Evolutionary conservation across 2,329 filamentous ascomycete genomes (phyloP), one percentile per base, ranked within the genome.

Genomic region (Trichoderma guizhouense): DNA sequence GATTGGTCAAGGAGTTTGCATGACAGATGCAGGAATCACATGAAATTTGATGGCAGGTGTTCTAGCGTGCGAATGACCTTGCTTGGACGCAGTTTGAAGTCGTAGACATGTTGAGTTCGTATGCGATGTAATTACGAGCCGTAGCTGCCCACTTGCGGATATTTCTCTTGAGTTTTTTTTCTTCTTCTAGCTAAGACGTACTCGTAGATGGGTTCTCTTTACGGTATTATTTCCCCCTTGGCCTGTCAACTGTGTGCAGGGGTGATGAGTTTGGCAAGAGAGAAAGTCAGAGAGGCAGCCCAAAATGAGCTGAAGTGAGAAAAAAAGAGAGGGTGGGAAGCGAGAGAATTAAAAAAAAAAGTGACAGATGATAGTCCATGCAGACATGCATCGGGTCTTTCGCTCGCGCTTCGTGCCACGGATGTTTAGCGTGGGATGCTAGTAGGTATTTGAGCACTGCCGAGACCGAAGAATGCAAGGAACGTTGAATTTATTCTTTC

Each of bases 1-100:
- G 63, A 66, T 66, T 66, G 63, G 63, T 2, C 3, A 0, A 3
- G 0, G 47, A 64, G 61, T 64, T 47, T 64, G n/a, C 36, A 51
- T 64, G 61, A 64, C 61, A 51, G 43, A 26, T 51, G 36, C 26
- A 28, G 28, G n/a, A 61, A 69, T 69, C 66, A 69, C 66, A 69
- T 69, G 66, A 62, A 69, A 69, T 69, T 67, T 39, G 15, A 58
- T 18, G 64, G 47, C 51, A 26, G 64, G 51, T 43, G 34, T 39
- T 18, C 5, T 30, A 60, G 15, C n/a, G n/a, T 9, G 30, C 32
- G 14, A 1, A 61, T 55, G 63, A 32, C 47, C 26, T 65, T 53
- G 47, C 8, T 14, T 32, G 30, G 43, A 15, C 43, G 53, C 47
- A 53, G 7, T 51, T 65, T 30, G 12, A 32, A 51, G 39, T 11